Percentiles rank a stretch among this genome's conserved stretches.
Conservation (phyloP, 768 basidiomycete genomes). For the Kwoniella mangroviensis region DNA sequence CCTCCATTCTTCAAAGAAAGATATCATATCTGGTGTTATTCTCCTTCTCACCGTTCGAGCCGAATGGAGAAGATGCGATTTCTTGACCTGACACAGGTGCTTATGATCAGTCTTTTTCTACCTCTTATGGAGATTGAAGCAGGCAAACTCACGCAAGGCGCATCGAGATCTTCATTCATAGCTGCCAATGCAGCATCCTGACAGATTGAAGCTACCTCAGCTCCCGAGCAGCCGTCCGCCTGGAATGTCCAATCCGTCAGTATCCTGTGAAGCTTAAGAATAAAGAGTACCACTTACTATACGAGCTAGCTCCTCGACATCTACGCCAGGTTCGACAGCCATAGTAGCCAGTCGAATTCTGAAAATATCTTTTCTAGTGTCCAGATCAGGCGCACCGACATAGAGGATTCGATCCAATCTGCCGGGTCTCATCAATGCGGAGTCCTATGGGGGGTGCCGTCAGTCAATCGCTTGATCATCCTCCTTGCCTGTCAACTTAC, state of each 20-base stretch:
- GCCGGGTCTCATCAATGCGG: conserved; percentile 92
- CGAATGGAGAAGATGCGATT: conserved; percentile 72
- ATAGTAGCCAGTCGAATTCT: conserved; percentile 76
- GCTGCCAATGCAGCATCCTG: conserved; percentile 93
- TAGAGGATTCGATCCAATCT: conserved; percentile 91
- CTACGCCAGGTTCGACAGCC: conserved; percentile 74
- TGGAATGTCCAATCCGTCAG: conserved; percentile 53
- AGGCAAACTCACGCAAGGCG: conserved; percentile 67
- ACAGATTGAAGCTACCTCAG: conserved; percentile 87
- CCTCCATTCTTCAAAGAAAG: conserved; percentile 75
- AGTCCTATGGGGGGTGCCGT: conserved; percentile 66
- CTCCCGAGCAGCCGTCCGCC: conserved; percentile 96
- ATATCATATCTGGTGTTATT: conserved; percentile 79
- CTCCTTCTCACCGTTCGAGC: conserved; percentile 74
- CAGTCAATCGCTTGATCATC: conserved; percentile 1
- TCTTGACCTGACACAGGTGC: conserved; percentile 67
- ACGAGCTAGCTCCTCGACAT: conserved; percentile 70
- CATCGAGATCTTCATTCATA: conserved; percentile 84
- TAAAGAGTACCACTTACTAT: conserved; percentile 63
- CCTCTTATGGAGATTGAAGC: not conserved
- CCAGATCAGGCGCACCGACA: conserved; percentile 85
- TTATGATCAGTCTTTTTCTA: not conserved
- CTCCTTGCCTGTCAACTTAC: conserved; percentile 60
- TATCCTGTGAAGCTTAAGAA: not conserved
- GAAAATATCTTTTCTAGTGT: conserved; percentile 82